Evolutionary conservation across 768 basidiomycete species (phyloP), one percentile per base, ranked within the genome.

Genomic region (Dictyophora rubrovolvata): DNA sequence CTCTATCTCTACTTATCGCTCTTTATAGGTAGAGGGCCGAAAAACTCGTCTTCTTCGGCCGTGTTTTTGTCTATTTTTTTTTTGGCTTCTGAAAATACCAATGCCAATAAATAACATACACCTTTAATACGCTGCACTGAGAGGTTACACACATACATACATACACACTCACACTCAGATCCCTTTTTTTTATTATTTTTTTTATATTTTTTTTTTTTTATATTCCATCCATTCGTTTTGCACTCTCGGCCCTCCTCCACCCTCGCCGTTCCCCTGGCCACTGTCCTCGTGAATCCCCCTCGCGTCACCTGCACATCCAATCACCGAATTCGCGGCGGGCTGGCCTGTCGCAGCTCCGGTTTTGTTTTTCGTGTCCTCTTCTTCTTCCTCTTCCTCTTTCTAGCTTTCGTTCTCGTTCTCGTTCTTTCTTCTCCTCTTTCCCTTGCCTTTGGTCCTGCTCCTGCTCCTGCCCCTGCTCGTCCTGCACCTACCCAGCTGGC

Each of bases 291-390:
- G 37, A 28, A 51, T 22, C 21, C 14, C 10, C 37, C 37, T 22
- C 17, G 42, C n/a, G 21, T 56, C 37, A 46, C 37, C 55, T 56
- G 55, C 55, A 46, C 55, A 35, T 56, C 22, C 42, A 42, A 42
- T 20, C 53, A 23, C 55, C 46, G 21, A 51, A 51, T 42, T 42
- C 48, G 48, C 56, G 56, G 56, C 56, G 56, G 53, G 56, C 56
- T 58, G 56, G 56, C 56, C 56, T 58, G 56, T 58, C 48, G 56
- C 42, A 42, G 42, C 42, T 42, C 42, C 42, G 42, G 42, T n/a
- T 42, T 12, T 5, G 14, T 42, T 42, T 12, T 42, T n/a, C n/a
- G 14, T 42, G 14, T 42, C 42, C n/a, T 42, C n/a, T n/a, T 42
- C 42, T 42, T 51, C 12, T 35, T 23, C 48, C 56, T 22, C 12